Conservation (phyloP, 129 eudicot species). For the Oenanthe sinensis region DNA sequence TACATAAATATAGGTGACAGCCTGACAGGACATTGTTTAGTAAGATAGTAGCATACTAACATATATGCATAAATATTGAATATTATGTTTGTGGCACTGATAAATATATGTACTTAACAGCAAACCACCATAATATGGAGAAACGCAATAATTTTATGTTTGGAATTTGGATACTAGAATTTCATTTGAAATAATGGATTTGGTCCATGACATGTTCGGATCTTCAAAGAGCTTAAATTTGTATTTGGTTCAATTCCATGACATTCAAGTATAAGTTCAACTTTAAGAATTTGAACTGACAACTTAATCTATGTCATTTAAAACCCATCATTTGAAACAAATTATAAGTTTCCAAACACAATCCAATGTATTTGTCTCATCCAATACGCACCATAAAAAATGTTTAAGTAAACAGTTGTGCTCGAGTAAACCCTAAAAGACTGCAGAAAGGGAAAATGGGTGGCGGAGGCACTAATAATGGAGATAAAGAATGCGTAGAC, state of each 20-base stretch:
- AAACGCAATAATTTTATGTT: no score
- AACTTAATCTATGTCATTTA: not conserved
- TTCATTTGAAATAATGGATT: not conserved
- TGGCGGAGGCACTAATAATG: not conserved
- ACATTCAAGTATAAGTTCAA: not conserved
- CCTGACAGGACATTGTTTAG: not conserved
- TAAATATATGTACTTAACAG: not conserved
- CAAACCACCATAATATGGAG: not conserved
- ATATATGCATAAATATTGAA: not conserved
- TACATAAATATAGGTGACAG: not conserved
- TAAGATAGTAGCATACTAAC: not conserved
- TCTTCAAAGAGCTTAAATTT: not conserved
- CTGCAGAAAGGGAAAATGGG: not conserved
- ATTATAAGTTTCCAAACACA: not conserved
- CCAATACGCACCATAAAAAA: not conserved
- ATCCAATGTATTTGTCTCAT: not conserved
- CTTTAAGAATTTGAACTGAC: not conserved
- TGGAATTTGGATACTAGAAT: not conserved
- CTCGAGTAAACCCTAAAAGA: not conserved
- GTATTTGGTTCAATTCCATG: not conserved
- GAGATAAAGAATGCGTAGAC: not conserved
- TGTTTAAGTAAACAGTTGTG: not conserved
- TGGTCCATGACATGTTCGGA: not conserved
- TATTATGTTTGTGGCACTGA: not conserved
- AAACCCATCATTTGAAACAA: not conserved